phyloP scores from a whole-genome alignment of 768 basidiomycete species.

The Tephrocybe sp. region DNA sequence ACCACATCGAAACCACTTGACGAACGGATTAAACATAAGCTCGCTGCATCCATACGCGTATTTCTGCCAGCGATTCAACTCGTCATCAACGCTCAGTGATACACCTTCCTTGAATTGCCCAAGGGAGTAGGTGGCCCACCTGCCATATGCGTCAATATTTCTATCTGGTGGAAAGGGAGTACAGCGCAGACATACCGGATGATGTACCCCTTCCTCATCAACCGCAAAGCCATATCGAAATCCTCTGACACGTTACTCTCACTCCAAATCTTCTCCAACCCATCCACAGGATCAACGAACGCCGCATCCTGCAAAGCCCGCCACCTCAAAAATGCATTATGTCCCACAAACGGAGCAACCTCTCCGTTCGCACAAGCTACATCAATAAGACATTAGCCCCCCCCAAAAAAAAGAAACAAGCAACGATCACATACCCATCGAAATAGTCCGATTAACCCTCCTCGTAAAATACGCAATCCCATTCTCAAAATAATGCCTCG shows the following conservation, averaged over 20 bases:
- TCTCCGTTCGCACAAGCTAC: conserved; percentile 77
- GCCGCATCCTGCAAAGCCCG: conserved; percentile 81
- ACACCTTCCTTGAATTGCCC: conserved; percentile 91
- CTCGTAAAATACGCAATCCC: conserved; percentile 83
- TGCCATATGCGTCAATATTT: conserved; percentile 21
- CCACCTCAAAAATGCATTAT: conserved; percentile 86
- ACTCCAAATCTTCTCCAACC: conserved; percentile 70
- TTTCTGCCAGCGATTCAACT: conserved; percentile 90
- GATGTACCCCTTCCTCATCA: conserved; percentile 61
- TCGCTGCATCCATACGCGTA: conserved; percentile 63
- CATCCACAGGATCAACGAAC: conserved; percentile 64
- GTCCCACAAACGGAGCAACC: conserved; percentile 80
- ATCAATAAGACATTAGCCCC: too few relatives aligned
- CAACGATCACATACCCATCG: conserved; percentile 54
- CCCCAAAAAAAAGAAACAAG: conserved; percentile 20
- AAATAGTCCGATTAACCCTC: conserved; percentile 73
- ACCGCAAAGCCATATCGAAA: conserved; percentile 74
- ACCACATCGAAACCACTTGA: conserved; percentile 72
- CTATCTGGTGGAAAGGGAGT: not conserved
- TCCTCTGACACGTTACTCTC: conserved; percentile 81
- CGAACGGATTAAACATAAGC: conserved; percentile 80
- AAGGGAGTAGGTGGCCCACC: conserved; percentile 84
- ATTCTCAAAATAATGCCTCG: conserved; percentile 86
- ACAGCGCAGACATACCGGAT: conserved; percentile 41
- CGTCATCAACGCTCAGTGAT: conserved; percentile 82